A percentile compares a stretch with the other conserved stretches of the same genome.
Conservation (phyloP, 1,284 basidiomycete species). For the Fomitopsis pinicola region DNA sequence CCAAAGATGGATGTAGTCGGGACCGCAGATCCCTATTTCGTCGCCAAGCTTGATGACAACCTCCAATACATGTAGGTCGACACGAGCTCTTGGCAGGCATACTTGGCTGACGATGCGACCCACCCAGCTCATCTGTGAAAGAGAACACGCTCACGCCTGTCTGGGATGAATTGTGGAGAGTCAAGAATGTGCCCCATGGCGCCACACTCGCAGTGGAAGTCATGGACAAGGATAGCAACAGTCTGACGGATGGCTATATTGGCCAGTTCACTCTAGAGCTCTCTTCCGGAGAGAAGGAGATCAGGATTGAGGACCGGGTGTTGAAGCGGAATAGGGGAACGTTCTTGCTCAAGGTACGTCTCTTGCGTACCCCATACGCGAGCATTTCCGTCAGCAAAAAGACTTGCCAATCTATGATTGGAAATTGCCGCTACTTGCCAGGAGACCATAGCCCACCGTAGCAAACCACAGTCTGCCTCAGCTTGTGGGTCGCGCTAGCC, state of each 20-base stretch:
- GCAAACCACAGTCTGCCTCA: no score
- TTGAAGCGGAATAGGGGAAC: conserved; percentile 48
- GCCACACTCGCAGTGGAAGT: conserved; percentile 55
- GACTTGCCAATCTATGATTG: no score
- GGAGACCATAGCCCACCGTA: no score
- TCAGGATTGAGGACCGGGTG: conserved; percentile 49
- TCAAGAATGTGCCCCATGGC: conserved; percentile 66
- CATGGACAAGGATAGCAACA: conserved; percentile 61
- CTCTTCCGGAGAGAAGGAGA: conserved; percentile 54
- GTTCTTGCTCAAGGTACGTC: conserved; percentile 62
- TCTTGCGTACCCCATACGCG: neutral
- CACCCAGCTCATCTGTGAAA: conserved; percentile 59
- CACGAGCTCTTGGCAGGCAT: neutral
- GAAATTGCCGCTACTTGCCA: no score
- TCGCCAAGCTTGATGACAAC: conserved; percentile 58
- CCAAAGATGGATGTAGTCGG: conserved; percentile 71
- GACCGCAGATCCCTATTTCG: conserved; percentile 66
- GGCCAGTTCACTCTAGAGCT: conserved; percentile 58
- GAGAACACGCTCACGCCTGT: conserved; percentile 54
- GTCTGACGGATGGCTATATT: conserved; percentile 56
- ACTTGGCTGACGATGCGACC: neutral
- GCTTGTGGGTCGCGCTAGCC: no score
- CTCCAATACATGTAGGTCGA: conserved; percentile 55
- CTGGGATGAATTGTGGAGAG: conserved; percentile 71
- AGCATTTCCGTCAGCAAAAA: no score